phyloP scores from a whole-genome alignment of 169 alveolate genomes.

The Amoebophrya sp. region DNA sequence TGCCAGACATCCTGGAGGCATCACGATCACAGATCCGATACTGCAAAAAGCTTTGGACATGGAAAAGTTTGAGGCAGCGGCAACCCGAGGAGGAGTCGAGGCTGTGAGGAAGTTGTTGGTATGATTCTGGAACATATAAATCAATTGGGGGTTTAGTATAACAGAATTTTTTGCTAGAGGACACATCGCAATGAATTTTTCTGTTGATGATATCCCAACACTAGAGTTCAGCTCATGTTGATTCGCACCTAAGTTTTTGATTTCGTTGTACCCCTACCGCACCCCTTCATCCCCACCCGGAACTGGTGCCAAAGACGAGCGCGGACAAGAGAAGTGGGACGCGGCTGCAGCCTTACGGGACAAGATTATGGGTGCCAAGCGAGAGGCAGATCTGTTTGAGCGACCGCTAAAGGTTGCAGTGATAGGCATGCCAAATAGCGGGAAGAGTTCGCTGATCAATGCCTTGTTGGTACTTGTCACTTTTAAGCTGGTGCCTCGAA shows the following conservation, averaged over 20 bases:
- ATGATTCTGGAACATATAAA: too few relatives aligned
- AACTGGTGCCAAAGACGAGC: background rate
- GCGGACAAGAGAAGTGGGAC: background rate
- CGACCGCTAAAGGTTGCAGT: constrained; percentile 44
- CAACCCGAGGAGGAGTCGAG: background rate
- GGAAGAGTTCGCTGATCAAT: constrained; percentile 65
- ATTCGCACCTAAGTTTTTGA: too few relatives aligned
- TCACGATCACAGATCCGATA: background rate
- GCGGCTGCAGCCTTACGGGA: background rate
- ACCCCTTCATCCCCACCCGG: too few relatives aligned
- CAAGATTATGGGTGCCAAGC: background rate
- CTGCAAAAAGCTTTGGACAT: background rate
- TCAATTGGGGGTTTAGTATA: too few relatives aligned
- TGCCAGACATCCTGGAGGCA: background rate
- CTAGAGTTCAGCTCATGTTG: too few relatives aligned
- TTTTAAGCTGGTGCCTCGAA: too few relatives aligned
- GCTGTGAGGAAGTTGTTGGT: background rate
- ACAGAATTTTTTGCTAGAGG: too few relatives aligned
- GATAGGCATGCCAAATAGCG: constrained; percentile 65
- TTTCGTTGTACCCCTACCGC: too few relatives aligned
- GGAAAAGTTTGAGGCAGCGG: background rate
- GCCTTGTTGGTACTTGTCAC: constrained; percentile 54
- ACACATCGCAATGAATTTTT: too few relatives aligned
- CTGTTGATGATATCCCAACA: too few relatives aligned
- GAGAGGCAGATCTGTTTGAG: background rate